These are phyloP conservation scores for Lepidopterella palustris DNA, from an alignment of 495 filamentous ascomycete genomes.

Conservation along the genomic window DNA sequence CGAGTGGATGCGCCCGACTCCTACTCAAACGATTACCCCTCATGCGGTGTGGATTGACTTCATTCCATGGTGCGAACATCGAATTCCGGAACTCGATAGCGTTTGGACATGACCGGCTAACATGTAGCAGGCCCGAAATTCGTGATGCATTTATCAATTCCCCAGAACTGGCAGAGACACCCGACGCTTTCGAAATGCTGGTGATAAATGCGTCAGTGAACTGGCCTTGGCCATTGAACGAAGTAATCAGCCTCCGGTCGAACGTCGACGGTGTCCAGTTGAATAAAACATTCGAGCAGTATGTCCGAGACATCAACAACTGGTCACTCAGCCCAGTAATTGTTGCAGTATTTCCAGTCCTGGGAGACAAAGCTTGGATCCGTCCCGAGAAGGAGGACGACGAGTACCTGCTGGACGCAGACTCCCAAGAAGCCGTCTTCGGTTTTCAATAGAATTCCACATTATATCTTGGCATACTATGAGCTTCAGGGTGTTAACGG, in stretches of 20 bases:
- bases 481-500: too few relatives aligned
- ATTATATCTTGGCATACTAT: too few relatives aligned
- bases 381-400: background rate
- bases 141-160: conserved; percentile 7
- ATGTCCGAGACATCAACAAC: conserved; percentile 8
- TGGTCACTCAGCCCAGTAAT: conserved; percentile 6
- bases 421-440: too few relatives aligned
- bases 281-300: conserved; percentile 1
- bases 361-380: conserved; percentile 5
- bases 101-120: background rate
- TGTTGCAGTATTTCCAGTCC: background rate
- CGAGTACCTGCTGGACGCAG: background rate
- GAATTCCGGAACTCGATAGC: background rate
- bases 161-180: background rate
- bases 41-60: conserved; percentile 14
- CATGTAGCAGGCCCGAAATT: conserved; percentile 1
- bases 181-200: background rate
- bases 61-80: conserved; percentile 3
- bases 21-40: conserved; percentile 1
- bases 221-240: background rate
- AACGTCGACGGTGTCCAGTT: background rate
- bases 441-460: too few relatives aligned
- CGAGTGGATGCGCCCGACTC: conserved; percentile 10
- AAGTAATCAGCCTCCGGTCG: background rate
- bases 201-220: background rate